Conservation (phyloP, 129 eudicot genomes). For the Flaveria sonorensis region DNA sequence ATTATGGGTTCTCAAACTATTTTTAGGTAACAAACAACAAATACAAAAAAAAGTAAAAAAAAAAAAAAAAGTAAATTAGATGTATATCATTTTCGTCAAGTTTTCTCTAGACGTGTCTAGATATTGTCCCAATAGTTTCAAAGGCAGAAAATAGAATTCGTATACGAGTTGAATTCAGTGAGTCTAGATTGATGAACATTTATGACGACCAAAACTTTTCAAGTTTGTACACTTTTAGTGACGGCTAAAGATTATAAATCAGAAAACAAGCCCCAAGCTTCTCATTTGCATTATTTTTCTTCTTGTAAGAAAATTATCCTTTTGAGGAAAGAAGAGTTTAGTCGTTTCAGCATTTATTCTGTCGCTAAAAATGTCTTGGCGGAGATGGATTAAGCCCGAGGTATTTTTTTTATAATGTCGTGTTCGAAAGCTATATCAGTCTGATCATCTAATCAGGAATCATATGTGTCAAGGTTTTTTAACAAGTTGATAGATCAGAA, state of each 20-base stretch:
- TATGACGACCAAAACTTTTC: constrained; percentile 20
- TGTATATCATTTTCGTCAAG: neutral
- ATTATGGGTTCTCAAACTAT: too few species aligned
- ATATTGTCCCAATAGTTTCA: constrained; percentile 17
- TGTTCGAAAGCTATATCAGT: neutral
- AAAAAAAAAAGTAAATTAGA: neutral
- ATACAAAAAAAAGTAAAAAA: neutral
- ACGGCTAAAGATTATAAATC: neutral
- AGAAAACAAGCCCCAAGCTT: neutral
- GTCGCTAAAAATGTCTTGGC: constrained; percentile 30
- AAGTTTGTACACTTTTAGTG: neutral
- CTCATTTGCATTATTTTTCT: neutral
- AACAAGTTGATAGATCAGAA: neutral
- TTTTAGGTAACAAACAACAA: neutral
- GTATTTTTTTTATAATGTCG: constrained; percentile 12
- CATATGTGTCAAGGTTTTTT: neutral
- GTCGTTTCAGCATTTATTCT: neutral
- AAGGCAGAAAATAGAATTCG: constrained; percentile 15
- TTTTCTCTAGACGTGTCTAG: constrained; percentile 35
- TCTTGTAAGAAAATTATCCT: neutral
- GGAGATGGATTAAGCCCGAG: constrained; percentile 52
- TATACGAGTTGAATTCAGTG: constrained; percentile 18
- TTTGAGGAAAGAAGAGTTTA: neutral
- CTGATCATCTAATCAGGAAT: neutral
- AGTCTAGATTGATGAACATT: constrained; percentile 10